Base-by-base conservation (phyloP, 495 filamentous ascomycete species). In the Penicillium atrosanguineum region DNA sequence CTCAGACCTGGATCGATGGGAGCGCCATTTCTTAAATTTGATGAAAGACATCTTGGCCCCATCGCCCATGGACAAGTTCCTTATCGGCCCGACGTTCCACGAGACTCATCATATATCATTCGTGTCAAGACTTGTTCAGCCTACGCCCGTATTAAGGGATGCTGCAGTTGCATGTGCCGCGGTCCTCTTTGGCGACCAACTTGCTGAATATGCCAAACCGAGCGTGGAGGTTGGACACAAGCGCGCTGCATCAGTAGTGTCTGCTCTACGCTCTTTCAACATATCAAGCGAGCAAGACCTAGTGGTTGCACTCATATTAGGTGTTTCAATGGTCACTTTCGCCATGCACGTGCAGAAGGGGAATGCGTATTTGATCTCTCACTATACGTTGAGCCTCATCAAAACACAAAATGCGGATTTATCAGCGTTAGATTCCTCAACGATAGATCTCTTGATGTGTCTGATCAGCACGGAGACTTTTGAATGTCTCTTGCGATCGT, bases 301-400 rank as follows among this genome's bases (percentile, higher is more conserved):
- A 4, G 39, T 40, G 6, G 60, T 50, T 0, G 47, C 53, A 8
- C 20, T 63, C 0, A 20, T 60, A 15, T 46, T 63, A 15, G 57
- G 53, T 15, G 53, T 63, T 20, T 37, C 60, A 11, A 50, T 63
- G 57, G 28, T 56, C 4, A 63, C 56, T 20, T 60, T 63, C 44
- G 60, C 60, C 15, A 60, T 63, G 60, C 60, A 63, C 46, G 56
- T 63, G 39, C 38, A 11, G 45, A 63, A 29, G 60, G 60, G 21
- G n/a, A 56, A 60, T 39, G 43, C 57, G 1, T 52, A 44, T 31
- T 38, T 63, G 11, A 60, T 63, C 29, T 52, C 56, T 0, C 60
- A 49, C 7, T 60, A 60, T 4, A 63, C 56, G 2, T 19, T 63
- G 18, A 46, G 34, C 16, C 46, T 63, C 6, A 50, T 63, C n/a